Conservation (phyloP, 495 filamentous ascomycete genomes). For the Lophiotrema nucula region DNA sequence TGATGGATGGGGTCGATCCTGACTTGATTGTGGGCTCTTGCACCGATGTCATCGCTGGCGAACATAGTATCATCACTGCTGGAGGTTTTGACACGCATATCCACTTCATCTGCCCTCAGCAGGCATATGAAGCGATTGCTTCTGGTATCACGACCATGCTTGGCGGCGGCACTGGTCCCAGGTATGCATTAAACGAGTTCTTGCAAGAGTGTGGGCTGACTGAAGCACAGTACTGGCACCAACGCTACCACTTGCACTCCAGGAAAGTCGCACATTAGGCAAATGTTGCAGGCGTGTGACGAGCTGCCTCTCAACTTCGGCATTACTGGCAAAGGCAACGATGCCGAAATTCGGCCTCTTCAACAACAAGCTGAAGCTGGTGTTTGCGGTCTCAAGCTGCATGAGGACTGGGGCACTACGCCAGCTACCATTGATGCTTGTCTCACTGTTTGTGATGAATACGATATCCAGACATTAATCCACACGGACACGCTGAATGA, state of each 20-base stretch:
- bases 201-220: constrained; percentile 25
- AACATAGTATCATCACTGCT: constrained; percentile 89
- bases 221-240: constrained; percentile 70
- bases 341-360: constrained; percentile 68
- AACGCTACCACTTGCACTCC: constrained; percentile 96
- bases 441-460: constrained; percentile 80
- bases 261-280: constrained; percentile 74
- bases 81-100: constrained; percentile 93
- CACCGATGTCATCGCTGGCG: constrained; percentile 94
- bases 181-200: constrained; percentile 42
- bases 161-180: constrained; percentile 90
- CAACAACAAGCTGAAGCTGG: constrained; percentile 81
- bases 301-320: constrained; percentile 85
- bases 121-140: constrained; percentile 79
- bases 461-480: constrained; percentile 92
- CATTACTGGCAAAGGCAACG: constrained; percentile 96
- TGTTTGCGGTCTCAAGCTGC: constrained; percentile 87
- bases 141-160: constrained; percentile 91
- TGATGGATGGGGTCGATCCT: constrained; percentile 84
- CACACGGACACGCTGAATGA: constrained; percentile 98
- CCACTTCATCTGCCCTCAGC: constrained; percentile 96
- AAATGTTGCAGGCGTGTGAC: constrained; percentile 93
- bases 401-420: constrained; percentile 96
- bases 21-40: constrained; percentile 82
- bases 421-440: constrained; percentile 92